A percentile compares a stretch with the other conserved stretches of the same genome.
Evolutionary conservation across 495 filamentous ascomycete species (phyloP).

Genomic region (Xylaria venustula): DNA sequence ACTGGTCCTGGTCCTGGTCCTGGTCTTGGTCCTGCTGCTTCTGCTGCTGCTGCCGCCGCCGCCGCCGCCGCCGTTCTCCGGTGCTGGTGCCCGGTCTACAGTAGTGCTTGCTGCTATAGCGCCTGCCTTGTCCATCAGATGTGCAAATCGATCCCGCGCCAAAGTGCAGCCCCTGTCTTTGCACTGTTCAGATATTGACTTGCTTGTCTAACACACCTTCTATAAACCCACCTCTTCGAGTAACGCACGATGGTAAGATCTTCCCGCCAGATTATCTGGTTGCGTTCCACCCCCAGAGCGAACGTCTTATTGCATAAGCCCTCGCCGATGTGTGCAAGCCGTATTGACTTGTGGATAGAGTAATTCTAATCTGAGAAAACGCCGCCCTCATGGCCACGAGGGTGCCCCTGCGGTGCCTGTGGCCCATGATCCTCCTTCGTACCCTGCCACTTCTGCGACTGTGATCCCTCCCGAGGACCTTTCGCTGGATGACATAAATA

Average conservation of each 20-base stretch:
- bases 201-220: slow-evolving; percentile 38
- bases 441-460: slow-evolving; percentile 27
- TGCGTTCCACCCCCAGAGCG: slow-evolving; percentile 19
- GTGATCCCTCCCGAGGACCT: slow-evolving; percentile 29
- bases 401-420: slow-evolving; percentile 38
- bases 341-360: slow-evolving; percentile 49
- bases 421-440: slow-evolving; percentile 35
- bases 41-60: slow-evolving; percentile 6
- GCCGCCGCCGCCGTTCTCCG: background rate
- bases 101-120: slow-evolving; percentile 21
- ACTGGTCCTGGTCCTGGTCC: background rate
- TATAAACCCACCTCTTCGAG: slow-evolving; percentile 23
- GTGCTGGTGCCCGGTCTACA: no score
- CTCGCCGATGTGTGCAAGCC: slow-evolving; percentile 35
- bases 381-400: slow-evolving; percentile 44
- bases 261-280: slow-evolving; percentile 32
- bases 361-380: slow-evolving; percentile 46
- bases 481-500: slow-evolving; percentile 37
- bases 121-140: slow-evolving; percentile 20
- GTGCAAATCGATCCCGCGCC: slow-evolving; percentile 26
- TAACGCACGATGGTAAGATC: slow-evolving; percentile 47
- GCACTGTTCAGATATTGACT: slow-evolving; percentile 24
- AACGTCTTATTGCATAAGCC: slow-evolving; percentile 28
- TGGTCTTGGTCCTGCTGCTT: slow-evolving; percentile 8
- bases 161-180: slow-evolving; percentile 28